Percentiles rank a stretch among this genome's conserved stretches.
Evolutionary conservation across 371 early-diverging fungal species (phyloP).

Genomic region (Mucor circinelloides): DNA sequence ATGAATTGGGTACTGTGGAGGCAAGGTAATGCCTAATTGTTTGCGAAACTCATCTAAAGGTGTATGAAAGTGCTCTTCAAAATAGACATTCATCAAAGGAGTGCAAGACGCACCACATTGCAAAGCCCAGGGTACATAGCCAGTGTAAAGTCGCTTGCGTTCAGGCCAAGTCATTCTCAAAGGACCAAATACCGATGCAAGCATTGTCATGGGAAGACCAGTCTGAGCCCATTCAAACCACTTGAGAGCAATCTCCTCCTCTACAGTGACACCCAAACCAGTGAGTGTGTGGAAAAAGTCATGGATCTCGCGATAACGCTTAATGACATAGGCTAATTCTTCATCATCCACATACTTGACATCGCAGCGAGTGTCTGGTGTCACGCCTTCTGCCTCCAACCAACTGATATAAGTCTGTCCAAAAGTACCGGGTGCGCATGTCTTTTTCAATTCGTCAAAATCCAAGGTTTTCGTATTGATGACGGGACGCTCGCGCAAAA

Average conservation of each 20-base stretch:
- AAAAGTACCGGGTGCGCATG: slow-evolving; percentile 77
- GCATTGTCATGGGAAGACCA: slow-evolving; percentile 86
- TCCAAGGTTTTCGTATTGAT: slow-evolving; percentile 70
- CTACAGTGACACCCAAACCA: slow-evolving; percentile 84
- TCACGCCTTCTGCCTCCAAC: slow-evolving; percentile 77
- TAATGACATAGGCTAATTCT: slow-evolving; percentile 93
- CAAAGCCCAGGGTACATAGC: slow-evolving; percentile 94
- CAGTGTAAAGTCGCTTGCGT: slow-evolving; percentile 62
- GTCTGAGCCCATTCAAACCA: slow-evolving; percentile 94
- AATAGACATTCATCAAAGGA: slow-evolving; percentile 86
- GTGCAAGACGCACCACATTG: slow-evolving; percentile 73
- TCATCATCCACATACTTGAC: slow-evolving; percentile 85
- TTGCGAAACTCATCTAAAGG: slow-evolving; percentile 72
- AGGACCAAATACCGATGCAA: slow-evolving; percentile 84
- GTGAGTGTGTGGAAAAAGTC: slow-evolving; percentile 93
- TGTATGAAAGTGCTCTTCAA: slow-evolving; percentile 79
- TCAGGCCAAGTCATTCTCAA: slow-evolving; percentile 64
- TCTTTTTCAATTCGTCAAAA: slow-evolving; percentile 60
- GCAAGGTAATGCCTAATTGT: slow-evolving; percentile 62
- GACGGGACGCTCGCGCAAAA: slow-evolving; percentile 80
- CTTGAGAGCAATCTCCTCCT: slow-evolving; percentile 93
- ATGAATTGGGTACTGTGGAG: slow-evolving; percentile 26
- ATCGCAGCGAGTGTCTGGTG: slow-evolving; percentile 84
- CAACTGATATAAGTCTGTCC: slow-evolving; percentile 85
- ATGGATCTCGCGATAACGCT: slow-evolving; percentile 91